Base-by-base conservation (phyloP, 106 monocot genomes). In the Chionographis japonica region DNA sequence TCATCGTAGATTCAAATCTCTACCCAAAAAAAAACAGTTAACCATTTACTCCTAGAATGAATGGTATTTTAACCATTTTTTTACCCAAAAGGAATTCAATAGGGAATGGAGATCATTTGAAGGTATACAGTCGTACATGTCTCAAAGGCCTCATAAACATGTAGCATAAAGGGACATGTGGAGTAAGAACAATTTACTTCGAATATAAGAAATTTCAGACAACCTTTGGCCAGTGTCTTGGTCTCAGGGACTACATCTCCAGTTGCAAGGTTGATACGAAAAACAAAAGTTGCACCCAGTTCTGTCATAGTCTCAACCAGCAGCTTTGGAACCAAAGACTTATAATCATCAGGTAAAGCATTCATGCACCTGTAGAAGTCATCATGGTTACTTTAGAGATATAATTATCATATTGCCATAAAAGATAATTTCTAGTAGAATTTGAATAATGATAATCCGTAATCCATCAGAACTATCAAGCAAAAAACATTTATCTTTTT, bases 201-300 rank as follows among this genome's bases (percentile, higher is more conserved):
- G 19, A 66, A 16, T 61, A 61, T 16, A 60, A 75, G 52, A 37
- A 55, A 17, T 40, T 43, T 14, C 8, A 40, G 19, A 36, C 49
- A 72, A 97, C 98, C 98, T 98, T 98, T 98, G 46, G 75, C 73
- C 61, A 98, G 72, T 41, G 82, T 66, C 77, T 62, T 93, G 66
- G 98, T 98, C 79, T 98, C 98, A 83, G 92, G 85, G 77, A 90
- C 81, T 71, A 90, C 98, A 61, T 93, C 93, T 51, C 93, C 93
- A 67, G 92, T 98, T 56, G 98, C 98, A 79, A 93, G 70, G 62
- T 98, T 98, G 53, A 98, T 65, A 57, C 87, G 85, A 62, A 85
- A 85, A 62, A 85, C 75, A 90, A 98, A 98, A 68, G 65, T 81
- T 69, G 93, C 52, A 63, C 54, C 49, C 42, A 98, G 50, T 56